These are phyloP conservation scores for Phallus indusiatus DNA, from an alignment of 768 basidiomycete genomes.

Conservation along the genomic window DNA sequence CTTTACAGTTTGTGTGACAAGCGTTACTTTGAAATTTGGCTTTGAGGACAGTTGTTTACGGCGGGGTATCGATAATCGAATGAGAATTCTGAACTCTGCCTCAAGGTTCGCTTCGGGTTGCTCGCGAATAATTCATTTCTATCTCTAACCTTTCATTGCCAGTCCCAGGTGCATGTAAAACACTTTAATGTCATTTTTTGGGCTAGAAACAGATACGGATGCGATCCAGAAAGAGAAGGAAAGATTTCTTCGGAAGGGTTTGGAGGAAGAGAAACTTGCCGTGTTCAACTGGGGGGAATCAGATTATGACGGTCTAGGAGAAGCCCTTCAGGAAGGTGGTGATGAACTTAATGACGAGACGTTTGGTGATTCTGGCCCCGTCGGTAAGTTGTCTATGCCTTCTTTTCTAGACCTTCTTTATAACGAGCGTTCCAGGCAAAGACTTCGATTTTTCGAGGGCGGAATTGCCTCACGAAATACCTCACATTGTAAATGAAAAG, in stretches of 20 bases:
- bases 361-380: constrained; percentile 61
- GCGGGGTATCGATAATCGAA: not conserved
- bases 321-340: constrained; percentile 77
- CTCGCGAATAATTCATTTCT: not conserved
- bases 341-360: constrained; percentile 98
- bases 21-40: not conserved
- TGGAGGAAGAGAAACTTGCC: constrained; percentile 64
- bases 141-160: not conserved
- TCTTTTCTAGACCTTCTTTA: constrained; percentile 8
- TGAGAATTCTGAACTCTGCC: constrained; percentile 3
- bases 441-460: constrained; percentile 82
- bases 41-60: not conserved
- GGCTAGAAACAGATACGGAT: constrained; percentile 47
- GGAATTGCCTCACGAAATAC: constrained; percentile 19
- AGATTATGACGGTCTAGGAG: constrained; percentile 82
- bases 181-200: constrained; percentile 73
- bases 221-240: constrained; percentile 52
- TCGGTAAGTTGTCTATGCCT: constrained; percentile 48
- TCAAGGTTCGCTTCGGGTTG: not conserved
- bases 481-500: not conserved
- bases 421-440: constrained; percentile 44
- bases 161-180: not conserved
- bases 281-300: constrained; percentile 92
- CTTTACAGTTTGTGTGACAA: not conserved
- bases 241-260: constrained; percentile 38